These are phyloP conservation scores for Fusarium bactridioides DNA, from an alignment of 2,329 filamentous ascomycete genomes.

Conservation along the genomic window DNA sequence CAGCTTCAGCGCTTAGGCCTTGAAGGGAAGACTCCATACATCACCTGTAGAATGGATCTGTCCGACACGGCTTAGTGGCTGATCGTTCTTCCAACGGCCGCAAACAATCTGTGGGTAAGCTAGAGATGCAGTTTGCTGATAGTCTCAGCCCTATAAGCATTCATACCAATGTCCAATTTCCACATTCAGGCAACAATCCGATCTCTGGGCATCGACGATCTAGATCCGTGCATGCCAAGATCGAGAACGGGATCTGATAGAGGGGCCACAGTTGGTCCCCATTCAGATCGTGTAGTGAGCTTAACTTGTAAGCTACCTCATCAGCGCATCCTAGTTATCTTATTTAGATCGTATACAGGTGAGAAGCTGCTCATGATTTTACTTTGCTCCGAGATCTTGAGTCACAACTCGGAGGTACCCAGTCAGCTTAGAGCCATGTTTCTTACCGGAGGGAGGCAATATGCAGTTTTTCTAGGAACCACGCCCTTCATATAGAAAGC, in stretches of 20 bases:
- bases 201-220: fast-evolving
- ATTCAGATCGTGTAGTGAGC: fast-evolving
- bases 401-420: fast-evolving
- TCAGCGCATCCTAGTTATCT: fast-evolving
- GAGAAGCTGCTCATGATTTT: neutral
- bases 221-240: neutral
- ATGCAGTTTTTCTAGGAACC: fast-evolving
- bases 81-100: fast-evolving
- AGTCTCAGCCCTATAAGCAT: neutral
- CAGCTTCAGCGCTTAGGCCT: neutral
- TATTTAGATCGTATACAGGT: fast-evolving
- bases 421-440: fast-evolving
- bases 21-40: fast-evolving
- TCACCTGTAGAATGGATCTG: neutral
- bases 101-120: neutral
- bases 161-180: neutral
- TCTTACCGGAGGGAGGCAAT: fast-evolving
- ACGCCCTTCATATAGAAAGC: fast-evolving
- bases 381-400: too few relatives aligned
- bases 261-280: fast-evolving
- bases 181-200: neutral
- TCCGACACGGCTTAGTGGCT: neutral
- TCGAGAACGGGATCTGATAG: fast-evolving
- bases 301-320: neutral
- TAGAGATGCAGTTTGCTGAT: neutral